Conservation (phyloP, 352 stramenopile genomes). For the Phytophthora capsici region DNA sequence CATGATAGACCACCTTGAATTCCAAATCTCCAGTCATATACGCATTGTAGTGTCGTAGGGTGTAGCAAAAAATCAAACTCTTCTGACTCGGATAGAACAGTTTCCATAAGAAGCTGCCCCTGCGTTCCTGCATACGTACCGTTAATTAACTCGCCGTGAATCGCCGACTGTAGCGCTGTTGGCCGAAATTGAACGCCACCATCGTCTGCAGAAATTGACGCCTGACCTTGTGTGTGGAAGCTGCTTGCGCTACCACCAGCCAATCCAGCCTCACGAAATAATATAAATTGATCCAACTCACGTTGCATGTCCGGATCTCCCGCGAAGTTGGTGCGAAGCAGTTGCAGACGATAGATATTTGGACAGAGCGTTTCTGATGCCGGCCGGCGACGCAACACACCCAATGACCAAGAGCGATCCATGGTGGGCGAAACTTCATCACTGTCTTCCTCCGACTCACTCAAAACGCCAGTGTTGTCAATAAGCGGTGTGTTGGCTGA, state of each 20-base stretch:
- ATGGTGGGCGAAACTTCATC: too few relatives aligned
- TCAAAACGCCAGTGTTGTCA: not conserved
- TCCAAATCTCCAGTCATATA: not conserved
- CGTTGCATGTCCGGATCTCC: not conserved
- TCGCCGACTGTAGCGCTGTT: not conserved
- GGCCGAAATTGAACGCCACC: not conserved
- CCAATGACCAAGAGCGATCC: not conserved
- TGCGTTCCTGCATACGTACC: not conserved
- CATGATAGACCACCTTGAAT: not conserved
- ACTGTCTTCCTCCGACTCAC: not conserved
- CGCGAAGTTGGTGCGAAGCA: not conserved
- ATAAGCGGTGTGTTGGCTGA: too few relatives aligned
- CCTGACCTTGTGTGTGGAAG: not conserved
- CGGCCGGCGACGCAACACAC: not conserved
- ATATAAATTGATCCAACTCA: not conserved
- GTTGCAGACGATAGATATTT: not conserved
- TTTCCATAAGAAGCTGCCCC: not conserved
- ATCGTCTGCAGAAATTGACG: not conserved
- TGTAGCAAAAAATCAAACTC: not conserved
- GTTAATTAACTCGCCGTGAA: not conserved
- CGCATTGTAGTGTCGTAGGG: not conserved
- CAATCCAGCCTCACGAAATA: not conserved
- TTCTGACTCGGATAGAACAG: not conserved
- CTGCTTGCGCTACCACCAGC: not conserved
- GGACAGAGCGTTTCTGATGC: not conserved